Evolutionary conservation across 768 basidiomycete genomes (phyloP).

Genomic region (Coprinopsis strossmayeri): DNA sequence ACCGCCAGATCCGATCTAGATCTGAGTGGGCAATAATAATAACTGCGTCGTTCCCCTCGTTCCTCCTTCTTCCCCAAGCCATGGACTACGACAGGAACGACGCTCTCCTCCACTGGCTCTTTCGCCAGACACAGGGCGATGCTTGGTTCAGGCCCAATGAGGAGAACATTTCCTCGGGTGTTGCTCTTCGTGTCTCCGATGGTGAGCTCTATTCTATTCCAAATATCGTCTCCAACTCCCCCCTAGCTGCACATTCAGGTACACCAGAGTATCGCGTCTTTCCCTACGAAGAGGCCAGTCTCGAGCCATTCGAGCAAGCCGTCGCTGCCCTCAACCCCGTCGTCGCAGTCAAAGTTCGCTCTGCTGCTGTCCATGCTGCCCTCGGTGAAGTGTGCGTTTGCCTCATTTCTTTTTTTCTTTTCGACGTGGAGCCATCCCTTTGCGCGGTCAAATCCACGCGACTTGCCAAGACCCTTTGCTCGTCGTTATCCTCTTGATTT

Average conservation of each 20-base stretch:
- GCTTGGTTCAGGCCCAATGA: conserved; percentile 81
- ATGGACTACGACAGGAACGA: conserved; percentile 80
- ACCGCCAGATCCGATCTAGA: conserved; percentile 1
- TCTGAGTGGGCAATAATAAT: neutral
- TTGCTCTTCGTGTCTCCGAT: conserved; percentile 49
- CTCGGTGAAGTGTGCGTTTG: conserved; percentile 52
- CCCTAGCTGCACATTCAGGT: conserved; percentile 14
- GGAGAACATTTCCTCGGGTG: conserved; percentile 66
- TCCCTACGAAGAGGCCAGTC: conserved; percentile 68
- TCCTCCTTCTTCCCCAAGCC: conserved; percentile 6
- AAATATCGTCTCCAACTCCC: neutral
- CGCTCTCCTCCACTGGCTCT: conserved; percentile 75
- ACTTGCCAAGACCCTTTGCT: too few species aligned
- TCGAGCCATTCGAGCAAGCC: conserved; percentile 72
- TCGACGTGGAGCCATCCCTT: neutral
- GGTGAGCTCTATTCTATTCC: conserved; percentile 21
- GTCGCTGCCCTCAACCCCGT: conserved; percentile 70
- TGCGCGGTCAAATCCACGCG: neutral
- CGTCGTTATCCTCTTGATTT: too few species aligned
- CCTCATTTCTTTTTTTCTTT: conserved; percentile 3
- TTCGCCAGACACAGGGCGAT: conserved; percentile 72
- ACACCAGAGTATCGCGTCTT: conserved; percentile 65
- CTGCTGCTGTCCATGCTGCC: conserved; percentile 75
- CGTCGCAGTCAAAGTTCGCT: conserved; percentile 76
- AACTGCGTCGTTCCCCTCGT: conserved; percentile 7